Base-by-base conservation (phyloP, 148 eudicot genomes). In the Rhododendron ferrugineum region DNA sequence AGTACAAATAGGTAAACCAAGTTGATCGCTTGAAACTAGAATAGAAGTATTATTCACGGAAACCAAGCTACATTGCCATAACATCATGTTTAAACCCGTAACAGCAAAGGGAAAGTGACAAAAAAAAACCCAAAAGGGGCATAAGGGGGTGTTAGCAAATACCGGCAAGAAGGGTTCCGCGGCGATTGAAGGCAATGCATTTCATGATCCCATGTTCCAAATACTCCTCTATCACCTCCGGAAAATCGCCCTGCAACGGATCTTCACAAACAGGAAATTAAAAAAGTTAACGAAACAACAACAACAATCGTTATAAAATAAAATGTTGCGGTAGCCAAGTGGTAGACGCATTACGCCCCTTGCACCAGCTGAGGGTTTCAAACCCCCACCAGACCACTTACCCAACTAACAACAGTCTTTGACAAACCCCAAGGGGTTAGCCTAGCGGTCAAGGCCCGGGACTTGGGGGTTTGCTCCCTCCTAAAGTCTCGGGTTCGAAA, bases 121-220 rank as follows among this genome's bases (percentile, higher is more conserved):
- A 30, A 34, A 37, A 40, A 40, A 40, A 73, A 16, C 23, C 42
- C 11, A 20, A 37, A 76, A 37, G 79, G 16, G 74, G 34, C 74
- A 68, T 4, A 28, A 11, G 18, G 11, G 68, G 6, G 6, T 52
- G 23, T n/a, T 20, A 72, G 1, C 36, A 68, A 68, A 30, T 93
- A 97, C 99, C 99, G 80, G 99, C 99, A 87, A 97, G 98, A 90
- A 97, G 96, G 47, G 98, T 97, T 82, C 98, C 99, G 1, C 95
- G 92, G 77, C 99, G 98, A 92, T 97, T 97, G 82, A 97, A 97
- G 84, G 99, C 93, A 64, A 95, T 90, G 85, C 99, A 97, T 84
- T 97, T 97, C 98, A 90, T 94, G 72, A 91, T 81, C 79, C 99
- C 99, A 91, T 92, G 92, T 86, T 97, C 94, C 88, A 97, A 89